Percentiles rank a stretch among this genome's conserved stretches.
Conservation (phyloP, 148 eudicot genomes). For the Nepenthes gracilis region DNA sequence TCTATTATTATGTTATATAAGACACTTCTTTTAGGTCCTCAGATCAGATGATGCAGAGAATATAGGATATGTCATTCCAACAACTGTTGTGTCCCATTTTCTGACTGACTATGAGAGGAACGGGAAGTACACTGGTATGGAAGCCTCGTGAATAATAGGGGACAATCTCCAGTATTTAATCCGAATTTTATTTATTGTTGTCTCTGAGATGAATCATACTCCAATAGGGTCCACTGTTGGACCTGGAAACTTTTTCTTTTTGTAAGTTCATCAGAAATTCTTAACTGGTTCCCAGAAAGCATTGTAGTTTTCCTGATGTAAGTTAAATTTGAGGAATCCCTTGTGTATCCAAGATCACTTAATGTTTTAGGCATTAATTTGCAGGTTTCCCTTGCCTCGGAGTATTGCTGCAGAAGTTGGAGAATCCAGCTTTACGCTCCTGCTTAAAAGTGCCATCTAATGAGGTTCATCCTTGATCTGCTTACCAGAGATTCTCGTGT, state of each 20-base stretch:
- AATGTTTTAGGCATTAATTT: conserved; percentile 9
- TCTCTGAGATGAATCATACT: background rate
- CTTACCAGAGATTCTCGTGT: background rate
- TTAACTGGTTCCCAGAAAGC: background rate
- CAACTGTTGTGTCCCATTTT: conserved; percentile 90
- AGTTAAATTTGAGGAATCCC: background rate
- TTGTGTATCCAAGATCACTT: background rate
- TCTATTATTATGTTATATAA: background rate
- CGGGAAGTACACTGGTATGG: conserved; percentile 86
- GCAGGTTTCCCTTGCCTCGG: conserved; percentile 97
- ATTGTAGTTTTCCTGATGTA: background rate
- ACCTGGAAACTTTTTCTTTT: too few species aligned
- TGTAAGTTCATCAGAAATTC: too few species aligned
- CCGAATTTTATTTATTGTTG: background rate
- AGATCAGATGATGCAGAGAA: conserved; percentile 90
- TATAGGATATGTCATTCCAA: conserved; percentile 96
- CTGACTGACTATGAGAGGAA: conserved; percentile 78
- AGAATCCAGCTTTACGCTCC: conserved; percentile 89
- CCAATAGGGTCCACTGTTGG: too few species aligned
- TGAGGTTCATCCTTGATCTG: conserved; percentile 45
- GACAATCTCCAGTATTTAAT: background rate
- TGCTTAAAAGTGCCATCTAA: conserved; percentile 79
- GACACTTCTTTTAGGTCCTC: conserved; percentile 47
- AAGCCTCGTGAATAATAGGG: background rate
- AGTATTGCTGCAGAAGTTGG: conserved; percentile 85